These are phyloP conservation scores for Penicillium brevicompactum DNA, from an alignment of 2,329 filamentous ascomycete species.

Conservation along the genomic window DNA sequence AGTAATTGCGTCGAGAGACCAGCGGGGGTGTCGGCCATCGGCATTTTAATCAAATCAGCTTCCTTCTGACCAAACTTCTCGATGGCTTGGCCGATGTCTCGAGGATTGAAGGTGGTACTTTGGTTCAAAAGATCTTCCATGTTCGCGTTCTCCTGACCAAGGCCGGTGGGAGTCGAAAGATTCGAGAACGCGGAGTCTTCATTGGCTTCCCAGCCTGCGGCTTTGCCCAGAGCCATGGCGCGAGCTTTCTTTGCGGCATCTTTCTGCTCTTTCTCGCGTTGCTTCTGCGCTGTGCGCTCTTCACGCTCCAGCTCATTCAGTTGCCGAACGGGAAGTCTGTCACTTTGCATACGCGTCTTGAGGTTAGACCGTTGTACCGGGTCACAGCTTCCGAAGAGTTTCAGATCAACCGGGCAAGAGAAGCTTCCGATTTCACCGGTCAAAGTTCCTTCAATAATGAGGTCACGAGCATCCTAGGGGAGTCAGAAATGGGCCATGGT, in stretches of 20 bases:
- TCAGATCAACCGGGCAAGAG: constrained; percentile 72
- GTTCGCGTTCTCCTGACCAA: constrained; percentile 38
- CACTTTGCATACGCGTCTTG: constrained; percentile 63
- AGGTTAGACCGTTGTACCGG: constrained; percentile 55
- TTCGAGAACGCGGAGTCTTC: constrained; percentile 37
- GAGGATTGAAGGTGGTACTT: constrained; percentile 69
- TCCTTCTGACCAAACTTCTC: constrained; percentile 74
- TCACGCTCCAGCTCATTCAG: constrained; percentile 60
- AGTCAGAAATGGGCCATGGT: constrained; percentile 6
- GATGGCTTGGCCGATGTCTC: constrained; percentile 64
- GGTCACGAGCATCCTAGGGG: constrained; percentile 54
- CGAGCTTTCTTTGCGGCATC: constrained; percentile 37
- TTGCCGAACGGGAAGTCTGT: constrained; percentile 61
- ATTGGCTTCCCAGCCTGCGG: constrained; percentile 26
- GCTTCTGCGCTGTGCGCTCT: constrained; percentile 45
- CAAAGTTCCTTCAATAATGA: constrained; percentile 70
- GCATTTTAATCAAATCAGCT: constrained; percentile 69
- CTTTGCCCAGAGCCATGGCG: constrained; percentile 28
- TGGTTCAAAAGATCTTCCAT: constrained; percentile 66
- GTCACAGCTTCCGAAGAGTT: constrained; percentile 69
- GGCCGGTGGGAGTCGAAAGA: constrained; percentile 34
- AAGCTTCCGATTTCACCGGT: constrained; percentile 66
- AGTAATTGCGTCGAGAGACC: constrained; percentile 68
- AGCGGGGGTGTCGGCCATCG: constrained; percentile 69
- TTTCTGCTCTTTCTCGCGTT: constrained; percentile 53